Evolutionary conservation across 345 rosid genomes (phyloP), one percentile per base, ranked within the genome.

Genomic region (Acer saccharum): DNA sequence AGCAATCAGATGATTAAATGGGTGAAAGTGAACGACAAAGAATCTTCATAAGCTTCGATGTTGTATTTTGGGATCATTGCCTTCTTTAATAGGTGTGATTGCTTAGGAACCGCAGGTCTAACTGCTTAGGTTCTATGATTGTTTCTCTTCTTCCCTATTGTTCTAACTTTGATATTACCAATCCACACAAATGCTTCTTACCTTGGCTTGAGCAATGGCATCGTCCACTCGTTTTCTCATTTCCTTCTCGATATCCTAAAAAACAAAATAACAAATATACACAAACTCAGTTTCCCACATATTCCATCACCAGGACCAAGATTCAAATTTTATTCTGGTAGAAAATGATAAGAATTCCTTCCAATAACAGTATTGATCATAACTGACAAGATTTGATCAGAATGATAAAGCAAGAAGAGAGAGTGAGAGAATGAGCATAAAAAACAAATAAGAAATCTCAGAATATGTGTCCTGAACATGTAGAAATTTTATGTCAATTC

Each of bases 191-290:
- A 76, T 18, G 16, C 58, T 71, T n/a, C 83, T 76, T 81, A 91
- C 99, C 97, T 96, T 96, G 62, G 99, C 99, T 89, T 92, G 87
- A 55, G 97, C 97, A 84, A 96, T 93, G 78, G 99, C 98, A 9
- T 88, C 93, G 60, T 94, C 99, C 62, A 96, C 98, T 82, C 89
- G 88, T 89, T 94, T 96, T 73, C 95, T 91, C 48, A 89, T 60
- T 88, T 91, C 92, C 85, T 96, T 96, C 82, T 96, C 98, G 54
- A 88, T 91, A 84, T 96, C 99, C 99, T 93, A 88, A 74, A 78
- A 62, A 63, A 65, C 41, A 35, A 17, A 27, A 25, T 67, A 23
- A 41, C 4, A 58, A 9, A 61, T 52, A 17, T 29, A 20, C 29
- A 20, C n/a, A 29, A 16, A 64, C 32, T 73, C 77, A 74, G 46